A percentile compares a stretch with the other conserved stretches of the same genome.
Evolutionary conservation across 208 protist species (phyloP).

Genomic region (Naegleria gruberi): DNA sequence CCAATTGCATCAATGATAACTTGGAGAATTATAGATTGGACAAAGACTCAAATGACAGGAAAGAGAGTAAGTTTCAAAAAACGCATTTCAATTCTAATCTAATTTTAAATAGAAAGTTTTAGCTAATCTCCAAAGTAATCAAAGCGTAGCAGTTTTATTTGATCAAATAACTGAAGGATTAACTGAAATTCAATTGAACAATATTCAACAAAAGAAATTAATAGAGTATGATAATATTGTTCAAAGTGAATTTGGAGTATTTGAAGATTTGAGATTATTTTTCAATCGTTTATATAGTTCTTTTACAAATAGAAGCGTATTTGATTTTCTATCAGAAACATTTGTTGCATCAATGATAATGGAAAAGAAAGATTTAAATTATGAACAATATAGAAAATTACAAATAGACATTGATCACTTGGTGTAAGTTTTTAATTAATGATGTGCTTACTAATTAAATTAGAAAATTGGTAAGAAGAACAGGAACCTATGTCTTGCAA

Average conservation of each 20-base stretch:
- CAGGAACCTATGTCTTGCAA: not conserved
- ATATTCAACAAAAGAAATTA: constrained; percentile 12
- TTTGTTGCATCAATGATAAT: constrained; percentile 2
- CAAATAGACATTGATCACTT: constrained; percentile 28
- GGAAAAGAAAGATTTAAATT: constrained; percentile 14
- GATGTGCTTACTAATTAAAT: not conserved
- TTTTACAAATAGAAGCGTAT: constrained; percentile 12
- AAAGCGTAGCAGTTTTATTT: not conserved
- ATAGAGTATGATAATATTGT: not conserved
- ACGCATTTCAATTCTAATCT: not conserved
- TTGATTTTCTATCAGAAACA: constrained; percentile 20
- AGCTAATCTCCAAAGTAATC: not conserved
- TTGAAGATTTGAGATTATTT: not conserved
- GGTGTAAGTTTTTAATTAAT: not conserved
- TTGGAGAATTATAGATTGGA: constrained; percentile 5
- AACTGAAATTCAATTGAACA: constrained; percentile 19
- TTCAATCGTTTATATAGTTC: not conserved
- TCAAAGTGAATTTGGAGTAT: not conserved
- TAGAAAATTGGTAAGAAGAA: not conserved
- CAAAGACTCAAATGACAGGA: not conserved
- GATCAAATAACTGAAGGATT: not conserved
- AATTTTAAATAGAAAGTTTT: not conserved
- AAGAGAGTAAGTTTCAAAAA: not conserved
- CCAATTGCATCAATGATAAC: not conserved
- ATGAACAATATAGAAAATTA: constrained; percentile 24